Evolutionary conservation across 2,329 filamentous ascomycete genomes (phyloP), one percentile per base, ranked within the genome.

Genomic region (Penicillium sp.): DNA sequence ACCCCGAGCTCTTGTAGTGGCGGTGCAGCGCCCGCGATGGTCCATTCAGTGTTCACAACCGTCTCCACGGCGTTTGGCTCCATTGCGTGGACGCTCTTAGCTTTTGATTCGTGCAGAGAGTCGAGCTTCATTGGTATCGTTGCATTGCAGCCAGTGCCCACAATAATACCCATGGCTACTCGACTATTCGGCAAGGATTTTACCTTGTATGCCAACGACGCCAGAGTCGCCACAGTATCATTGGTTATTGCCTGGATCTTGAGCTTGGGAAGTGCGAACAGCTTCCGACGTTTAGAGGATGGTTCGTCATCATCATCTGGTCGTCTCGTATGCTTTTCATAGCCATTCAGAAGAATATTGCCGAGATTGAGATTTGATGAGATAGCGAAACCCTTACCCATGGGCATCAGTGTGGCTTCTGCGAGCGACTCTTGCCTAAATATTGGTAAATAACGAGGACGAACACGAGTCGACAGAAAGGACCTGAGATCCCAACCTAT

Each of bases 11-110:
- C 79, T 22, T 80, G 77, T 50, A 93, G 75, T 0, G 89, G 88
- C 6, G 80, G 77, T n/a, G 85, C 85, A 2, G 89, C 85, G 6
- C 89, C 89, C 24, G 86, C 87, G 63, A 94, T 91, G 48, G 87
- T 89, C 87, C 88, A 92, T 72, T 94, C 90, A 0, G 90, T 93
- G 67, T 93, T 93, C 58, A 93, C 85, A 4, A 90, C 83, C 13
- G 92, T 86, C 60, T 84, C 86, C n/a, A 82, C 76, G 6, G 88
- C 79, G 11, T 78, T 74, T 1, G 77, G 70, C 53, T 74, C 70
- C 57, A 73, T 74, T 13, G 74, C 79, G 14, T 78, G 78, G 34
- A 83, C 72, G 6, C 78, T 58, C 64, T 72, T 47, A 75, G 84
- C 63, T 68, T 93, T 93, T 52, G 79, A 81, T 8, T 81, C 76